phyloP scores from a whole-genome alignment of 306 rosid genomes.

The Casuarina cunninghamiana region DNA sequence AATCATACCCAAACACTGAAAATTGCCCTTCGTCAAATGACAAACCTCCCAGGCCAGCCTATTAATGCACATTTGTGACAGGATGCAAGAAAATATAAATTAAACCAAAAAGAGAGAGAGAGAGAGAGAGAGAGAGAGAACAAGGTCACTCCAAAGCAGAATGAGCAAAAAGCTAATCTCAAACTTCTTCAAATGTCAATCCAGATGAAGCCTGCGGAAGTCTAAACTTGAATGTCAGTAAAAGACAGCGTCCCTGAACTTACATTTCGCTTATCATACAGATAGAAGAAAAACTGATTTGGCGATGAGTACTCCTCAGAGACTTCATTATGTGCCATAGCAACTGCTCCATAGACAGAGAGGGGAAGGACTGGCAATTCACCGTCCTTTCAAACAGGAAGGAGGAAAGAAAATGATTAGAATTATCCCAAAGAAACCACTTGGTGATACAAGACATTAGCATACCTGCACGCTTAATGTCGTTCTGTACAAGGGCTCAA shows the following conservation, averaged over 20 bases:
- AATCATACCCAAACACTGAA: conserved; percentile 82
- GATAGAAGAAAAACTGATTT: conserved; percentile 87
- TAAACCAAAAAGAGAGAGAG: background rate
- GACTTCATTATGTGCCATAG: conserved; percentile 91
- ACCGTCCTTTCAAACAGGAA: conserved; percentile 66
- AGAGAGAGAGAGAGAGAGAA: background rate
- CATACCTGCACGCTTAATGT: conserved; percentile 77
- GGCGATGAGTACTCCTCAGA: conserved; percentile 91
- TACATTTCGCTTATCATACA: conserved; percentile 83
- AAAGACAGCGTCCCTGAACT: conserved; percentile 23
- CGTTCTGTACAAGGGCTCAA: conserved; percentile 86
- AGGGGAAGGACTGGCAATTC: conserved; percentile 93
- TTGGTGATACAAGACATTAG: conserved; percentile 7
- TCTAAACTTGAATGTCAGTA: background rate
- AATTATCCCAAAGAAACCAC: background rate
- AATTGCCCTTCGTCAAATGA: conserved; percentile 98
- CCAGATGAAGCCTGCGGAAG: conserved; percentile 7
- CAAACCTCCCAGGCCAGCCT: conserved; percentile 98
- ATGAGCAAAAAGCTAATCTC: background rate
- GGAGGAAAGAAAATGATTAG: conserved; percentile 16
- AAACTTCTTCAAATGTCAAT: conserved; percentile 20
- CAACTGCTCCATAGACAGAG: conserved; percentile 88
- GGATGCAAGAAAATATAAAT: conserved; percentile 7
- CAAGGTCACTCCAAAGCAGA: conserved; percentile 5
- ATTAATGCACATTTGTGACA: conserved; percentile 12